A percentile compares a stretch with the other conserved stretches of the same genome.
Conservation (phyloP, 2,329 filamentous ascomycete species). For the Xylariaceae sp. region DNA sequence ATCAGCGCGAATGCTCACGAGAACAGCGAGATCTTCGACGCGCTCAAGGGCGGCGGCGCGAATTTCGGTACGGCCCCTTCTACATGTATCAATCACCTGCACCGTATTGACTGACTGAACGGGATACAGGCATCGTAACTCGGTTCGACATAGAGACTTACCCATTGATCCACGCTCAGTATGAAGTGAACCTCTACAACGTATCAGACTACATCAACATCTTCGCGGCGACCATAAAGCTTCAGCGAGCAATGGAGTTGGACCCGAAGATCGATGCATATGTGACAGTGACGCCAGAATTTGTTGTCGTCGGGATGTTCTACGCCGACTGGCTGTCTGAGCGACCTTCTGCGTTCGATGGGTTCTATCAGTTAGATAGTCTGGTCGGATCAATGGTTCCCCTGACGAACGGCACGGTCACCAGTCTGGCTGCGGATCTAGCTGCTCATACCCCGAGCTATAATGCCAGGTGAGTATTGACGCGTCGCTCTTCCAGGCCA, state of each 20-base stretch:
- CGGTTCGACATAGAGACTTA: neutral
- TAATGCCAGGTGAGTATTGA: neutral
- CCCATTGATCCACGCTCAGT: neutral
- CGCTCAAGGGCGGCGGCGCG: neutral
- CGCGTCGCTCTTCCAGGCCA: neutral
- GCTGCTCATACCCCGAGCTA: neutral
- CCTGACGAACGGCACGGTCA: neutral
- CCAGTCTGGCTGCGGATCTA: neutral
- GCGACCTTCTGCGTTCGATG: neutral
- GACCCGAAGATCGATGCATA: neutral
- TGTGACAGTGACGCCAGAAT: neutral
- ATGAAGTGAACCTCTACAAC: neutral
- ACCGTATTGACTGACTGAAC: neutral
- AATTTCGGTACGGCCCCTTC: neutral
- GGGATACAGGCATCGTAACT: neutral
- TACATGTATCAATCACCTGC: neutral
- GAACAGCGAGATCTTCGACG: neutral
- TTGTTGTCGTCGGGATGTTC: constrained; percentile 1
- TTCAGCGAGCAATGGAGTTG: neutral
- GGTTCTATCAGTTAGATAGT: neutral
- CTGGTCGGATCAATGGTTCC: neutral
- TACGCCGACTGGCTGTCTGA: neutral
- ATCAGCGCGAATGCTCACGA: neutral
- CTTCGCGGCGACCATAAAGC: neutral
- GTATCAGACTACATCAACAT: constrained; percentile 1